Evolutionary conservation across 2,329 filamentous ascomycete species (phyloP).

Genomic region (Penicillium psychrosexuale): DNA sequence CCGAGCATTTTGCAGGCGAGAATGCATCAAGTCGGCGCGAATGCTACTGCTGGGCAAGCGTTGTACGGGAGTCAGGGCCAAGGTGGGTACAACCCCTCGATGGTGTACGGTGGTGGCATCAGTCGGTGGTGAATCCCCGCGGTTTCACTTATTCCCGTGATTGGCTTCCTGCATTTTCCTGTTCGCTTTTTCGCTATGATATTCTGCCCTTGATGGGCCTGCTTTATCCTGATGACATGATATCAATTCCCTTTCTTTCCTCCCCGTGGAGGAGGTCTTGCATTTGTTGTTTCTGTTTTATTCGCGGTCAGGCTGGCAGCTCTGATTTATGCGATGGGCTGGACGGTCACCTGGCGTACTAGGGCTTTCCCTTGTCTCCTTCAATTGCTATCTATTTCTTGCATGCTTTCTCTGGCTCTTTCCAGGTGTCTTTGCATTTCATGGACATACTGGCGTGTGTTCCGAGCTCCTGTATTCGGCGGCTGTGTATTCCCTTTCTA

Average conservation of each 20-base stretch:
- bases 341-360: constrained; percentile 38
- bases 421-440: constrained; percentile 35
- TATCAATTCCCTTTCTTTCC: constrained; percentile 28
- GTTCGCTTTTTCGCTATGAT: constrained; percentile 15
- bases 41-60: constrained; percentile 71
- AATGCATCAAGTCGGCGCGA: constrained; percentile 85
- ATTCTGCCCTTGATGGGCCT: constrained; percentile 24
- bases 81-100: constrained; percentile 86
- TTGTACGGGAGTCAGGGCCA: constrained; percentile 80
- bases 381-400: constrained; percentile 18
- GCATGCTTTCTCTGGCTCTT: constrained; percentile 23
- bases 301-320: constrained; percentile 30
- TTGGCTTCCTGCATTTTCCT: constrained; percentile 22
- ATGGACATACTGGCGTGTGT: constrained; percentile 35
- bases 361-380: constrained; percentile 24
- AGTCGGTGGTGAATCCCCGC: constrained; percentile 59
- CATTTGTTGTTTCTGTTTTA: constrained; percentile 2
- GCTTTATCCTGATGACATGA: constrained; percentile 31
- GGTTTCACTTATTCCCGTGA: constrained; percentile 19
- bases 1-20: constrained; percentile 98
- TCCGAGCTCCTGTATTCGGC: constrained; percentile 28
- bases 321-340: constrained; percentile 31
- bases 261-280: constrained; percentile 26
- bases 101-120: constrained; percentile 74
- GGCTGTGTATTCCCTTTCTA: constrained; percentile 28